phyloP scores from a whole-genome alignment of 2,329 filamentous ascomycete species.

The Rhytidhysteron rufulum region DNA sequence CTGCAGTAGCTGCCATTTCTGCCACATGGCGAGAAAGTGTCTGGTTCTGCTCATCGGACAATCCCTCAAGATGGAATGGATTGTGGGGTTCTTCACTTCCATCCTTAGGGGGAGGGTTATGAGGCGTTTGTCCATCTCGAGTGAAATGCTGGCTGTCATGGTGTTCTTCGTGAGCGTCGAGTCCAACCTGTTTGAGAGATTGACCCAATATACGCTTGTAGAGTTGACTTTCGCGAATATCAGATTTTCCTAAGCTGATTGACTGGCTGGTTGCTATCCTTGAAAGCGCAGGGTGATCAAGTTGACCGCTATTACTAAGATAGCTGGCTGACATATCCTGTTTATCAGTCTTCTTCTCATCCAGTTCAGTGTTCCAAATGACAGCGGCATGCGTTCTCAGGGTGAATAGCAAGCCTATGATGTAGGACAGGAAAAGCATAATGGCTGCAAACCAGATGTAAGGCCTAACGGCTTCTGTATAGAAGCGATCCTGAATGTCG shows the following conservation, averaged over 20 bases:
- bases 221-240: constrained; percentile 81
- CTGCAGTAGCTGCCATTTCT: constrained; percentile 89
- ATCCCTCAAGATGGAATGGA: constrained; percentile 54
- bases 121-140: constrained; percentile 26
- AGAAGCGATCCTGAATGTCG: constrained; percentile 82
- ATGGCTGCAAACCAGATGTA: constrained; percentile 88
- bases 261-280: constrained; percentile 27
- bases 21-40: constrained; percentile 80
- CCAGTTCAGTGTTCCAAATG: constrained; percentile 83
- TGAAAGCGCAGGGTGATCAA: constrained; percentile 28
- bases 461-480: constrained; percentile 81
- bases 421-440: constrained; percentile 85
- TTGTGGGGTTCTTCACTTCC: constrained; percentile 41
- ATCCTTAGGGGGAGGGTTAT: constrained; percentile 34
- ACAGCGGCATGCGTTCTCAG: constrained; percentile 92
- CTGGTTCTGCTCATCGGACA: constrained; percentile 79
- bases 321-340: constrained; percentile 35
- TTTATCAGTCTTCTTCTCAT: constrained; percentile 45
- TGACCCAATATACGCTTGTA: constrained; percentile 94
- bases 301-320: constrained; percentile 25
- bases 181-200: constrained; percentile 77
- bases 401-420: constrained; percentile 93
- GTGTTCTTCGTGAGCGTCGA: constrained; percentile 53
- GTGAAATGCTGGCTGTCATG: constrained; percentile 26
- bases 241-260: constrained; percentile 33